Base-by-base conservation (phyloP, 2,329 filamentous ascomycete species). In the Curvularia sp. region DNA sequence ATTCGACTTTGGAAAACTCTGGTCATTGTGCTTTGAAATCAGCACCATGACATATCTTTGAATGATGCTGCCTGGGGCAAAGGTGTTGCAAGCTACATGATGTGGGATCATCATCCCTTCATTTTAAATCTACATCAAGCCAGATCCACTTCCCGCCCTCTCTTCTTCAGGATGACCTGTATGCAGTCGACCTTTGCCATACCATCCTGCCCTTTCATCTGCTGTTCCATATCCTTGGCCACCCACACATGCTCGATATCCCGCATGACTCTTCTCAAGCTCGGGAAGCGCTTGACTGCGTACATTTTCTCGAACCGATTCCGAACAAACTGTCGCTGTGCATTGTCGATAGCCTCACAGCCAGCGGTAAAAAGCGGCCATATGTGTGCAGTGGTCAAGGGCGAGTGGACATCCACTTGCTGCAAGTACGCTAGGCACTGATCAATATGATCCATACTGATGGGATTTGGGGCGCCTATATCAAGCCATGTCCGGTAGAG, bases 341-440 rank as follows among this genome's bases (percentile, higher is more conserved):
- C 30, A 8, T 19, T 13, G 34, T 67, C 57, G 18, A 69, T 60
- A 5, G 65, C 67, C 42, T 74, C 72, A 54, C 72, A 74, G 1
- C 72, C 72, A 9, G 72, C 72, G 3, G 70, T 71, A 41, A 69
- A 74, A 5, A 74, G 46, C n/a, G 72, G 72, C 72, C 72, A 74
- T n/a, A 69, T 59, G 18, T 74, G 72, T 13, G 70, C 64, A 1
- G 71, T 65, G 1, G 65, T 66, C 15, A 74, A 63, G 3, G 71
- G 62, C 2, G 72, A 74, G 0, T 42, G 45, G 1, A 71, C 46
- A 5, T 59, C 32, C 3, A 73, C 57, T 3, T 49, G 48, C 5
- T 61, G 57, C 25, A 74, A 60, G 49, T 59, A 63, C 0, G 49
- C 18, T 1, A 74, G 53, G 39, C 70, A 74, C 27, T 55, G 54